These are phyloP conservation scores for Chrysochromulina tobinii DNA, from an alignment of 78 protist genomes.

Conservation along the genomic window DNA sequence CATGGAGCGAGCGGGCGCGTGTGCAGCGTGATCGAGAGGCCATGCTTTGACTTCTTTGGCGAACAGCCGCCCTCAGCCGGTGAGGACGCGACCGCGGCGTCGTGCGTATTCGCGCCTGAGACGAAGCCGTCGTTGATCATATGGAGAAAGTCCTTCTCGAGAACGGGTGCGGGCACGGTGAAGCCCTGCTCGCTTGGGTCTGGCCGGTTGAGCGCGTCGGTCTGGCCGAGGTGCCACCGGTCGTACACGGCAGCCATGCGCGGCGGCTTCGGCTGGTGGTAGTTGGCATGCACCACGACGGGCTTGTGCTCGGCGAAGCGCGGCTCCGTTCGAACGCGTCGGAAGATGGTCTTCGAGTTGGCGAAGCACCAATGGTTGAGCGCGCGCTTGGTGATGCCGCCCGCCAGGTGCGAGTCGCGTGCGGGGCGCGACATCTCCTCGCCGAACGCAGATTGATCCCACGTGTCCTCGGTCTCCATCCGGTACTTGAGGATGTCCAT, in stretches of 20 bases:
- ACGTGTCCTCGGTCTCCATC: slow-evolving; percentile 12
- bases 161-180: not conserved
- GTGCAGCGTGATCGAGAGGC: not conserved
- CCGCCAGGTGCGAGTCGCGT: not conserved
- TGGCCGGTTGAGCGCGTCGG: not conserved
- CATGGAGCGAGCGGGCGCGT: not conserved
- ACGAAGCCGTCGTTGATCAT: slow-evolving; percentile 15
- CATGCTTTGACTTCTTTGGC: not conserved
- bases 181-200: not conserved
- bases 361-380: not conserved
- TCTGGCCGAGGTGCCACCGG: not conserved
- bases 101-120: not conserved
- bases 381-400: not conserved
- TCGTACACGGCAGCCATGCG: not conserved
- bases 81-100: not conserved
- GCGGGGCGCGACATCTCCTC: slow-evolving; percentile 9
- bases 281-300: slow-evolving; percentile 23
- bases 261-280: slow-evolving; percentile 14
- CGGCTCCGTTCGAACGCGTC: not conserved
- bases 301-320: not conserved
- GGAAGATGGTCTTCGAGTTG: slow-evolving; percentile 17
- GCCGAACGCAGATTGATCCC: slow-evolving; percentile 18
- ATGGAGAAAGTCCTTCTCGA: not conserved
- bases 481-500: not conserved
- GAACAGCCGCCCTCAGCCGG: not conserved